Evolutionary conservation across 2,329 filamentous ascomycete genomes (phyloP), one percentile per base, ranked within the genome.

Genomic region (Tolypocladium pustulatum): DNA sequence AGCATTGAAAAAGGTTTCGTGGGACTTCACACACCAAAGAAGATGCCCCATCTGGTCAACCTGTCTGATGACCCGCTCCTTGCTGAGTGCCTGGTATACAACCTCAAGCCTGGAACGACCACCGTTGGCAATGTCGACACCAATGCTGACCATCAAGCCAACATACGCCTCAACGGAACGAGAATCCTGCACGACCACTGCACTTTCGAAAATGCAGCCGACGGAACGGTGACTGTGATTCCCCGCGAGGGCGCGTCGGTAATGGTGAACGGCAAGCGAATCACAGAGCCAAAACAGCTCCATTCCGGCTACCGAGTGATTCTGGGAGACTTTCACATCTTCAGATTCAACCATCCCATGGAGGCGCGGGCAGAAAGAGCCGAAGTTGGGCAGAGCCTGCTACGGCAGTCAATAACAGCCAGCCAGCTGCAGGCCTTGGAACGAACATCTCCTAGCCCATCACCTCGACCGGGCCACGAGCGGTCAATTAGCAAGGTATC

Each of bases 1-100:
- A 97, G 92, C 73, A 99, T 99, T 64, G 94, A 99, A 71, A 99
- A 99, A 73, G 94, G 94, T 8, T 97, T 97, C 68, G 87, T 99
- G 61, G 94, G 94, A 17, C 78, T 99, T 61, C 93, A 91, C 61
- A 97, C 92, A 25, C 94, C 94, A 0, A 99, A 99, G 77, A 97
- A 97, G 75, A 99, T 97, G 90, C 94, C 94, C 10, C 94, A 99
- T 84, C 76, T 99, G 74, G 94, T 99, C 74, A 99, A 99, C 71
- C 76, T 99, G 65, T 97, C 92, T n/a, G 90, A 94, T 69, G 90
- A 94, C 69, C 94, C 94, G 10, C 79, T 99, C 37, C 81, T 99
- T 52, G 92, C 93, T 6, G 94, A 99, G 75, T 99, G 94, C 74
- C 78, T 99, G 59, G 91, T 99, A 43, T 99, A 99, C 76, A 99